Conservation (phyloP, 176 grass and related monocot genomes). For the Bonia amplexicaulis region DNA sequence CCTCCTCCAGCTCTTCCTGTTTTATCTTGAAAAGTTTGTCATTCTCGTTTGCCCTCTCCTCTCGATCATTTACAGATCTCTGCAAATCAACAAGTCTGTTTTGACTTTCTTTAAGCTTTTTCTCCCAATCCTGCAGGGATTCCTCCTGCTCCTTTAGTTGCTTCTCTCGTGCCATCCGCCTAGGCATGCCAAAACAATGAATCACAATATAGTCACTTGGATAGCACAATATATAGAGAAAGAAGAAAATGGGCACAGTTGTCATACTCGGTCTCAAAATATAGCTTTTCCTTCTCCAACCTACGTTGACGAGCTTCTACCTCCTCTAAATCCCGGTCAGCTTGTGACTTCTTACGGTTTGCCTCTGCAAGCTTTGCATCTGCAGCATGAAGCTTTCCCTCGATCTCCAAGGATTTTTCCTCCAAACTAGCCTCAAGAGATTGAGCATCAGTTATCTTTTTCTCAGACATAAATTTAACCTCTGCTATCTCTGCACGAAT, state of each 20-base stretch:
- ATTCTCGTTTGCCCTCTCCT: constrained; percentile 76
- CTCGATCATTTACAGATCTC: constrained; percentile 74
- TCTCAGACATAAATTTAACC: constrained; percentile 76
- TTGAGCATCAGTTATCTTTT: constrained; percentile 70
- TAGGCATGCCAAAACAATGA: constrained; percentile 25
- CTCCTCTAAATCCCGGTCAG: constrained; percentile 79
- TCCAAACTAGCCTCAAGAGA: constrained; percentile 76
- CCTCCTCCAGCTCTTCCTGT: constrained; percentile 70
- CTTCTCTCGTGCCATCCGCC: constrained; percentile 64
- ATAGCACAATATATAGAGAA: neutral
- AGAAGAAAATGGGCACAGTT: neutral
- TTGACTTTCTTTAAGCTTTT: constrained; percentile 86
- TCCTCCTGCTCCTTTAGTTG: constrained; percentile 71
- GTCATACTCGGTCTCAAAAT: constrained; percentile 71
- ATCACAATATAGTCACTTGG: neutral
- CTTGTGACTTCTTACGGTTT: constrained; percentile 82
- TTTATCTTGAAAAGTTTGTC: constrained; percentile 69
- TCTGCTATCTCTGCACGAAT: constrained; percentile 76
- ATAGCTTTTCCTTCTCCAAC: constrained; percentile 78
- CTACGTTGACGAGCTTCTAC: constrained; percentile 67
- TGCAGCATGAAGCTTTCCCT: constrained; percentile 75
- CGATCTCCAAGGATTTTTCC: constrained; percentile 82
- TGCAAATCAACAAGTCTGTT: constrained; percentile 75
- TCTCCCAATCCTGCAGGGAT: constrained; percentile 68
- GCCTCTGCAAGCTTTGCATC: constrained; percentile 97